Percentiles rank a stretch among this genome's conserved stretches.
These are phyloP conservation scores for Rhododendron molle DNA, from an alignment of 148 eudicot species.

Conservation along the genomic window DNA sequence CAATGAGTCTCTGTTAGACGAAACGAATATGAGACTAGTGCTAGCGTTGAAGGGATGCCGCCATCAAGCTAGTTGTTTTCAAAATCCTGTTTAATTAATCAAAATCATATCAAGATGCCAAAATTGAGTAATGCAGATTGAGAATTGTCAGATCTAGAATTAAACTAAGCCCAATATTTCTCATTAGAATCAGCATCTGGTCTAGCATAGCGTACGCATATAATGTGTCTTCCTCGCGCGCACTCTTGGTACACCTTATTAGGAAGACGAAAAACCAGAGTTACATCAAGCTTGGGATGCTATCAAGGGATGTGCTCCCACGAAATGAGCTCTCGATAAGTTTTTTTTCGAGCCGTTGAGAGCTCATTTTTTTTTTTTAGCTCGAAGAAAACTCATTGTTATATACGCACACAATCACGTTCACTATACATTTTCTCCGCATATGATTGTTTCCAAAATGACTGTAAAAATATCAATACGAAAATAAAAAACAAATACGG, in stretches of 20 bases:
- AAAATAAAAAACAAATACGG: background rate
- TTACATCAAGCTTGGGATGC: background rate
- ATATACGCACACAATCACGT: background rate
- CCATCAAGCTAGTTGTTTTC: no score
- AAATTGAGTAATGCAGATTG: background rate
- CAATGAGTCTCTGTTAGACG: no score
- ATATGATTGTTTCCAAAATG: slow-evolving; percentile 65
- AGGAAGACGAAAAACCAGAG: background rate
- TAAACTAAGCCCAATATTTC: no score
- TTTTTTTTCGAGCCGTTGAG: no score
- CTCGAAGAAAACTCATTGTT: background rate
- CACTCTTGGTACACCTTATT: no score
- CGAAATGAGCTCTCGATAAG: no score
- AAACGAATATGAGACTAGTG: no score
- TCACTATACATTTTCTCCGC: background rate
- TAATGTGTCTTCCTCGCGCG: background rate
- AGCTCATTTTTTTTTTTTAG: no score
- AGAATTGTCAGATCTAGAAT: no score
- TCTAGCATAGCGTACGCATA: background rate
- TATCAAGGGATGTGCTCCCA: background rate
- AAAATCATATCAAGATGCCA: background rate
- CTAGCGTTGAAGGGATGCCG: no score
- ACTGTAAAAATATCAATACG: slow-evolving; percentile 21
- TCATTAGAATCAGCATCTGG: background rate
- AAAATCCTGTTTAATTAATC: no score